Evolutionary conservation across 1,284 basidiomycete genomes (phyloP).

Genomic region (Papiliotrema fonsecae): DNA sequence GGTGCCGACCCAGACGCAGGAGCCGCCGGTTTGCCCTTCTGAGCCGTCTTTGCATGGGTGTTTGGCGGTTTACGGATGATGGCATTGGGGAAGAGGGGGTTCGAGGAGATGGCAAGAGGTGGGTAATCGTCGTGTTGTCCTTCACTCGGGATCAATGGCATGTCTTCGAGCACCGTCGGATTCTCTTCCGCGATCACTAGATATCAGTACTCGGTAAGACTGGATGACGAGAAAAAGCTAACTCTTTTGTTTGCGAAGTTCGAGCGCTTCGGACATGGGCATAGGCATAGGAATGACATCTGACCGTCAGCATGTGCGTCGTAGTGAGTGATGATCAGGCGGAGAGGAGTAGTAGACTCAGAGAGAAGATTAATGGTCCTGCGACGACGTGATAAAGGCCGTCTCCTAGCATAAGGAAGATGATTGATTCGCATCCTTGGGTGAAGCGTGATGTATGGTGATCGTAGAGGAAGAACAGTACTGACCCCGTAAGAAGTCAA

Average conservation of each 20-base stretch:
- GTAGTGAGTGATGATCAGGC: neutral
- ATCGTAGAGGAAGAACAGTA: neutral
- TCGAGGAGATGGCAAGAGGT: slow-evolving; percentile 34
- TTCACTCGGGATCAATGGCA: slow-evolving; percentile 5
- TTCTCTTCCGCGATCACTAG: slow-evolving; percentile 17
- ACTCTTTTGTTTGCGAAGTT: slow-evolving; percentile 33
- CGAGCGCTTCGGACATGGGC: slow-evolving; percentile 39
- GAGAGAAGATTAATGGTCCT: slow-evolving; percentile 45
- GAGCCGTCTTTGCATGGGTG: slow-evolving; percentile 31
- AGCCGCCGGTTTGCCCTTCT: slow-evolving; percentile 2
- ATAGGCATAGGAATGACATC: slow-evolving; percentile 43
- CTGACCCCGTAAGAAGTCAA: slow-evolving; percentile 45
- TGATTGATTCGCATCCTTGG: slow-evolving; percentile 34
- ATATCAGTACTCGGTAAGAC: neutral
- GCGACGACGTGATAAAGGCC: slow-evolving; percentile 12
- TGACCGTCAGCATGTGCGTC: slow-evolving; percentile 12
- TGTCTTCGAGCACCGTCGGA: slow-evolving; percentile 20
- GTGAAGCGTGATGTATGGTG: neutral
- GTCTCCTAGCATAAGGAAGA: slow-evolving; percentile 13
- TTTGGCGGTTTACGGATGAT: slow-evolving; percentile 38
- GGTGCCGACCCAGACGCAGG: slow-evolving; percentile 6
- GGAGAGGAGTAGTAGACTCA: slow-evolving; percentile 19
- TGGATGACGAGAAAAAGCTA: slow-evolving; percentile 1
- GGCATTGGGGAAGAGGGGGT: slow-evolving; percentile 42
- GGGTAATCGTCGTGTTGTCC: slow-evolving; percentile 27